phyloP scores from a whole-genome alignment of 2,329 filamentous ascomycete species.

The Hymenoscyphus scutula region DNA sequence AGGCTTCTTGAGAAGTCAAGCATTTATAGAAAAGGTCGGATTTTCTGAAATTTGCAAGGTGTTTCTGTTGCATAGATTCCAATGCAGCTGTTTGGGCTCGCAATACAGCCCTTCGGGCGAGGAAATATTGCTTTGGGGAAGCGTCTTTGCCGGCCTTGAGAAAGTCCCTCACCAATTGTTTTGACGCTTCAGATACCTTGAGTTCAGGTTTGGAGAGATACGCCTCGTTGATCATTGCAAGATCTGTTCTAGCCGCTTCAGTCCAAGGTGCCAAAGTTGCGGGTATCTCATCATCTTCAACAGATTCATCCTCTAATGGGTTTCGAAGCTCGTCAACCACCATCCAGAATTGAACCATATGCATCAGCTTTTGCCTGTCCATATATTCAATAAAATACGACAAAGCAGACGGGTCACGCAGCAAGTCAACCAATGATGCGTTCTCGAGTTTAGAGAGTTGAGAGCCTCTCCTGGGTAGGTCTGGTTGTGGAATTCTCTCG shows the following conservation, averaged over 20 bases:
- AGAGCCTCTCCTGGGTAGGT: slow-evolving; percentile 26
- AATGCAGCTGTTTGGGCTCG: slow-evolving; percentile 78
- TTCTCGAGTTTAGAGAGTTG: slow-evolving; percentile 66
- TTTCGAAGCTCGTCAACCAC: slow-evolving; percentile 96
- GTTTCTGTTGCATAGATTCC: slow-evolving; percentile 76
- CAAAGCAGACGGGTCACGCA: slow-evolving; percentile 83
- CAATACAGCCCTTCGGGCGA: slow-evolving; percentile 77
- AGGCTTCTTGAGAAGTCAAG: slow-evolving; percentile 78
- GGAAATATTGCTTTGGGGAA: slow-evolving; percentile 76
- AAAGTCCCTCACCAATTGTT: slow-evolving; percentile 71
- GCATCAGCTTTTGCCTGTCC: slow-evolving; percentile 85
- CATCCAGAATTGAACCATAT: slow-evolving; percentile 95
- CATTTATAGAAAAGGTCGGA: slow-evolving; percentile 97
- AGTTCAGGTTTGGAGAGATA: slow-evolving; percentile 83
- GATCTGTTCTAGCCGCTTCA: slow-evolving; percentile 79
- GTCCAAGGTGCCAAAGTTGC: slow-evolving; percentile 68
- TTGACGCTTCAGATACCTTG: slow-evolving; percentile 68
- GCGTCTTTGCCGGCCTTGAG: slow-evolving; percentile 74
- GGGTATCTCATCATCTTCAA: slow-evolving; percentile 60
- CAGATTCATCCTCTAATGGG: slow-evolving; percentile 85
- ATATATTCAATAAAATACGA: slow-evolving; percentile 99
- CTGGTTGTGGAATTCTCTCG: slow-evolving; percentile 36
- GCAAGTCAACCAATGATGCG: slow-evolving; percentile 76
- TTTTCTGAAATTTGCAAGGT: slow-evolving; percentile 84
- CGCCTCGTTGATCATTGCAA: slow-evolving; percentile 86